Conservation (phyloP, 1,284 basidiomycete species). For the Limonomyces culmigenus region DNA sequence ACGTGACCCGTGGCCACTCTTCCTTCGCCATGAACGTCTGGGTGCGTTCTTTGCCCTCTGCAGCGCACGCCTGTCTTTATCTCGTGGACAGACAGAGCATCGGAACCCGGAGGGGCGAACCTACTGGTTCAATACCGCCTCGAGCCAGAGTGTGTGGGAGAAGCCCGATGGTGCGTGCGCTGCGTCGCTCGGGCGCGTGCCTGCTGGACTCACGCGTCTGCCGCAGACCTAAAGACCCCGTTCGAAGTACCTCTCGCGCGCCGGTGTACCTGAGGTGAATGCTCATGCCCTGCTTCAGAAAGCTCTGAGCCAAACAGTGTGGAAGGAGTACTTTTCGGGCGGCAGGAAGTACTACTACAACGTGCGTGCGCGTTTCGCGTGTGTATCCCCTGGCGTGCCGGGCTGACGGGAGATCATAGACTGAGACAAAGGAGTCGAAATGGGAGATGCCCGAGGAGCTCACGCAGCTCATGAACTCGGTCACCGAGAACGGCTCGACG, state of each 20-base stretch:
- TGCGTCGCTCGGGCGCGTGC: slow-evolving; percentile 2
- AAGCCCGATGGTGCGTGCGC: slow-evolving; percentile 58
- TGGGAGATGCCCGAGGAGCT: slow-evolving; percentile 93
- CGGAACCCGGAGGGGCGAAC: slow-evolving; percentile 73
- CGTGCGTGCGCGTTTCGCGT: slow-evolving; percentile 22
- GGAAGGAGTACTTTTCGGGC: slow-evolving; percentile 87
- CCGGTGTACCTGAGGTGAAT: too few relatives aligned
- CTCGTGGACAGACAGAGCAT: slow-evolving; percentile 43
- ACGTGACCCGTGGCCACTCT: too few relatives aligned
- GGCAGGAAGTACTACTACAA: slow-evolving; percentile 91
- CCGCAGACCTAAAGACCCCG: slow-evolving; percentile 58
- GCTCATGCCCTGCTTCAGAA: slow-evolving; percentile 30
- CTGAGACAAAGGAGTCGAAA: slow-evolving; percentile 76
- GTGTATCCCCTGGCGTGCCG: neutral
- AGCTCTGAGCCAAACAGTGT: slow-evolving; percentile 72
- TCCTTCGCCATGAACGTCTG: slow-evolving; percentile 1
- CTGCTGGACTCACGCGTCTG: slow-evolving; percentile 5
- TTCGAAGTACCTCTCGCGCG: slow-evolving; percentile 71
- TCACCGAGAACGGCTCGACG: slow-evolving; percentile 59
- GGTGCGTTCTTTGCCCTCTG: neutral
- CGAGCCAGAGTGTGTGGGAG: slow-evolving; percentile 73
- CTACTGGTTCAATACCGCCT: slow-evolving; percentile 73
- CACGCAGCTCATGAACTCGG: slow-evolving; percentile 60
- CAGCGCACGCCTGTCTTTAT: slow-evolving; percentile 1
- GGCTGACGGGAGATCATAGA: slow-evolving; percentile 32